phyloP scores from a whole-genome alignment of 768 basidiomycete species.

The Lentinus brumalis region DNA sequence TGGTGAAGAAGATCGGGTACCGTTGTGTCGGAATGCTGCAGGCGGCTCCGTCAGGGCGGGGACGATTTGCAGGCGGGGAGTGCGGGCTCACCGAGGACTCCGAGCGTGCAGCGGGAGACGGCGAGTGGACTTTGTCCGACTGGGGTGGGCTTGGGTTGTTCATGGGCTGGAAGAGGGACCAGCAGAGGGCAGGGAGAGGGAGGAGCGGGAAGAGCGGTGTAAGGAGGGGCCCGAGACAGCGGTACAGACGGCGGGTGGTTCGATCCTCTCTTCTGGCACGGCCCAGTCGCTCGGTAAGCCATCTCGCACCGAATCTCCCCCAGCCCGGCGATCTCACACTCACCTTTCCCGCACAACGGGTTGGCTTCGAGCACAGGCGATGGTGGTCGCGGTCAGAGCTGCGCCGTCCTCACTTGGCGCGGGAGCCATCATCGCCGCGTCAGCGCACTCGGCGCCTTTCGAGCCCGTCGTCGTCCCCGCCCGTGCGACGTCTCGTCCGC shows the following conservation, averaged over 20 bases:
- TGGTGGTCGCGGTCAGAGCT: background rate
- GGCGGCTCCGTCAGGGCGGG: constrained; percentile 20
- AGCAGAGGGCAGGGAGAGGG: constrained; percentile 26
- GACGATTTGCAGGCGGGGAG: no score
- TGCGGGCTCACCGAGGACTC: background rate
- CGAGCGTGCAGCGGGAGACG: constrained; percentile 6
- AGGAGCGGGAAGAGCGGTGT: constrained; percentile 30
- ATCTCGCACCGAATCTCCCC: constrained; percentile 18
- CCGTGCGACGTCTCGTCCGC: background rate
- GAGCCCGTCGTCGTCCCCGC: background rate
- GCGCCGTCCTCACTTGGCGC: no score
- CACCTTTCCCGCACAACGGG: background rate
- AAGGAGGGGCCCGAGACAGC: constrained; percentile 30
- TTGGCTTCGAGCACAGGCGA: no score
- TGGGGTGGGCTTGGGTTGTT: constrained; percentile 6
- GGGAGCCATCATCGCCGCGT: background rate
- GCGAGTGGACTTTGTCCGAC: constrained; percentile 2
- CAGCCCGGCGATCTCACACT: background rate
- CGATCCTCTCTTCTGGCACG: constrained; percentile 21
- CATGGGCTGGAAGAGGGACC: constrained; percentile 29
- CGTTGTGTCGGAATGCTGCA: constrained; percentile 50
- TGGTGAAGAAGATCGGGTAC: constrained; percentile 45
- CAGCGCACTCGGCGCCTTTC: background rate
- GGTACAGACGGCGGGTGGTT: constrained; percentile 24
- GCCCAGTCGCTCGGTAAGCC: constrained; percentile 21